A percentile compares a stretch with the other conserved stretches of the same genome.
Conservation (phyloP, 2,329 filamentous ascomycete genomes). For the Verticillium isaacii region DNA sequence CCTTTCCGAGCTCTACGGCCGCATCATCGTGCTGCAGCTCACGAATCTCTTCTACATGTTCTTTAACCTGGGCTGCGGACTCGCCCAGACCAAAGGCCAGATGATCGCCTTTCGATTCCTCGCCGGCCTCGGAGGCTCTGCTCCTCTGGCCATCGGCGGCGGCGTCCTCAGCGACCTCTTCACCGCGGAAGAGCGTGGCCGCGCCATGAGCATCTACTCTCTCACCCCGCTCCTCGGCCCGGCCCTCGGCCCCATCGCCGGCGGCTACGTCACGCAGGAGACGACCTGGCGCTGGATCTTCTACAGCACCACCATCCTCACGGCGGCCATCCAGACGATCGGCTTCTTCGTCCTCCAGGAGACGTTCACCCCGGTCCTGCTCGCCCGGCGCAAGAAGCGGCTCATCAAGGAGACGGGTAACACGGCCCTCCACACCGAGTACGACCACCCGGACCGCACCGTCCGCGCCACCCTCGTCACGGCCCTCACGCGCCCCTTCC, state of each 20-base stretch:
- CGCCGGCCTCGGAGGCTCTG: slow-evolving; percentile 34
- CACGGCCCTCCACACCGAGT: slow-evolving; percentile 38
- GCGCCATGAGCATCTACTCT: slow-evolving; percentile 29
- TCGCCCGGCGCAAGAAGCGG: slow-evolving; percentile 51
- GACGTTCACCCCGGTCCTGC: slow-evolving; percentile 60
- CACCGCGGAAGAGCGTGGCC: slow-evolving; percentile 33
- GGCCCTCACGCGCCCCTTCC: slow-evolving; percentile 36
- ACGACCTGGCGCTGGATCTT: slow-evolving; percentile 72
- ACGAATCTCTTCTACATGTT: slow-evolving; percentile 46
- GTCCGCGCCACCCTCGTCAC: slow-evolving; percentile 3
- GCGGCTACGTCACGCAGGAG: slow-evolving; percentile 58
- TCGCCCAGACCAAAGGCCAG: slow-evolving; percentile 36
- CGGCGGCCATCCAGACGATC: slow-evolving; percentile 54
- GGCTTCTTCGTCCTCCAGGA: slow-evolving; percentile 58
- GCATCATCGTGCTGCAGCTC: slow-evolving; percentile 32
- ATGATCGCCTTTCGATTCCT: slow-evolving; percentile 43
- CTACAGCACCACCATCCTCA: slow-evolving; percentile 59
- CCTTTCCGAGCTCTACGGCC: slow-evolving; percentile 43
- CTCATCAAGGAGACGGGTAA: slow-evolving; percentile 57
- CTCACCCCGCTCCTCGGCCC: slow-evolving; percentile 51
- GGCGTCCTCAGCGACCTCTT: slow-evolving; percentile 38
- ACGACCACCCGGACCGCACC: slow-evolving; percentile 37
- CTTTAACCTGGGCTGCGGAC: slow-evolving; percentile 57
- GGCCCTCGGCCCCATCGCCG: slow-evolving; percentile 62
- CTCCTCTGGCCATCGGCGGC: slow-evolving; percentile 35